Conservation (phyloP, 2,329 filamentous ascomycete species). For the Trichoderma afroharzianum region DNA sequence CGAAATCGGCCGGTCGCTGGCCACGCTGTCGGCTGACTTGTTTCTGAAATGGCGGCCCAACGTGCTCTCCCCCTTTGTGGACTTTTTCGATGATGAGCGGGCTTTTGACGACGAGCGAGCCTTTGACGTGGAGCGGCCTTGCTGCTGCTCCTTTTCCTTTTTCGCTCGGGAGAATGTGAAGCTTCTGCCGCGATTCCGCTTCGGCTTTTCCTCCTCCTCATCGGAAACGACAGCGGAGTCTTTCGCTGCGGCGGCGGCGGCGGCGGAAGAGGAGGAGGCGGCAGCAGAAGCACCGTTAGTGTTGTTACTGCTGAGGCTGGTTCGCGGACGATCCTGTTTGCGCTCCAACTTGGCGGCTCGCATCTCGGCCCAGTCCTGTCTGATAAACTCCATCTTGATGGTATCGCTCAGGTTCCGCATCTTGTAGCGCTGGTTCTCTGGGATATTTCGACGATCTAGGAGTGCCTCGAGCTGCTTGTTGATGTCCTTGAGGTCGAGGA, state of each 20-base stretch:
- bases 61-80: constrained; percentile 58
- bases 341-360: constrained; percentile 46
- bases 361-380: constrained; percentile 76
- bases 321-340: constrained; percentile 42
- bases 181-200: constrained; percentile 49
- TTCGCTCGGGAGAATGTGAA: constrained; percentile 70
- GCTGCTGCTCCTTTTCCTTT: constrained; percentile 47
- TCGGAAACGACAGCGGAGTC: constrained; percentile 36
- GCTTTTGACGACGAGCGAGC: constrained; percentile 61
- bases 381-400: constrained; percentile 94
- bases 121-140: constrained; percentile 61
- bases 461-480: constrained; percentile 57
- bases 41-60: constrained; percentile 63
- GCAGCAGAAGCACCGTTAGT: constrained; percentile 31
- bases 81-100: constrained; percentile 67
- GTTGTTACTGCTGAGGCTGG: constrained; percentile 40
- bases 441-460: constrained; percentile 86
- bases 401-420: constrained; percentile 86
- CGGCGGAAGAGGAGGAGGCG: constrained; percentile 22
- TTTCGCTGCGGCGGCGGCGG: constrained; percentile 28
- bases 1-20: constrained; percentile 54
- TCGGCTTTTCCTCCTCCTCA: constrained; percentile 48
- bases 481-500: constrained; percentile 53
- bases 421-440: constrained; percentile 88
- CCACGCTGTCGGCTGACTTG: constrained; percentile 69